Percentiles rank a stretch among this genome's conserved stretches.
These are phyloP conservation scores for Xylaria digitata DNA, from an alignment of 2,329 filamentous ascomycete genomes.

Conservation along the genomic window DNA sequence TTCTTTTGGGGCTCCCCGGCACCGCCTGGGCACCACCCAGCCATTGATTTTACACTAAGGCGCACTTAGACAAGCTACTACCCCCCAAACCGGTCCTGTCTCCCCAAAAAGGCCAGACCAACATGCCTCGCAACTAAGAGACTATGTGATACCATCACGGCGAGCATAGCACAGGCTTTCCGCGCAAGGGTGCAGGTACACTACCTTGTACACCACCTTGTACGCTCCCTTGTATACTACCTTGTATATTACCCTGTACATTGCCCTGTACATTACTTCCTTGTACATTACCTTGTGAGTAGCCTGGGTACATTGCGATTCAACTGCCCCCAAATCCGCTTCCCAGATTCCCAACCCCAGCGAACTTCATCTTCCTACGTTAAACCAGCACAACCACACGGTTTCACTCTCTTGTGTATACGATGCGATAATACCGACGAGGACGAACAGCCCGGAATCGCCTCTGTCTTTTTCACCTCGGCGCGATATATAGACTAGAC, in stretches of 20 bases:
- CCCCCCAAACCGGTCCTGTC: slow-evolving; percentile 23
- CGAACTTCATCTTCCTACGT: slow-evolving; percentile 30
- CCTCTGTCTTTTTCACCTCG: slow-evolving; percentile 20
- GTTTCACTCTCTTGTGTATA: slow-evolving; percentile 18
- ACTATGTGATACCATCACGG: slow-evolving; percentile 22
- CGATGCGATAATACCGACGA: slow-evolving; percentile 27
- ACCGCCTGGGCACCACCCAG: slow-evolving; percentile 20
- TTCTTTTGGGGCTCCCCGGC: neutral
- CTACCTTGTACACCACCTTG: too few relatives aligned
- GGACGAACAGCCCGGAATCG: slow-evolving; percentile 15
- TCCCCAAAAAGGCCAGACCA: slow-evolving; percentile 33
- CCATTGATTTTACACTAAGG: slow-evolving; percentile 30
- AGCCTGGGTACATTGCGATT: neutral
- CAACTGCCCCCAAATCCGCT: slow-evolving; percentile 29
- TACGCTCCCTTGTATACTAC: too few relatives aligned
- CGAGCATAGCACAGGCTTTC: slow-evolving; percentile 3
- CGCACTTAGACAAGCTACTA: slow-evolving; percentile 12
- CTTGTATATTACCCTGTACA: too few relatives aligned
- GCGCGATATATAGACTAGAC: slow-evolving; percentile 17
- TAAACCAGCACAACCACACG: slow-evolving; percentile 26
- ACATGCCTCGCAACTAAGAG: slow-evolving; percentile 8
- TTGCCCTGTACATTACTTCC: too few relatives aligned
- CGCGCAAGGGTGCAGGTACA: slow-evolving; percentile 2
- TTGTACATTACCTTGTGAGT: neutral
- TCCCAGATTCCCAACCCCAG: slow-evolving; percentile 25